Evolutionary conservation across 2,329 filamentous ascomycete species (phyloP).

Genomic region (Sclerotiophoma versabilis): DNA sequence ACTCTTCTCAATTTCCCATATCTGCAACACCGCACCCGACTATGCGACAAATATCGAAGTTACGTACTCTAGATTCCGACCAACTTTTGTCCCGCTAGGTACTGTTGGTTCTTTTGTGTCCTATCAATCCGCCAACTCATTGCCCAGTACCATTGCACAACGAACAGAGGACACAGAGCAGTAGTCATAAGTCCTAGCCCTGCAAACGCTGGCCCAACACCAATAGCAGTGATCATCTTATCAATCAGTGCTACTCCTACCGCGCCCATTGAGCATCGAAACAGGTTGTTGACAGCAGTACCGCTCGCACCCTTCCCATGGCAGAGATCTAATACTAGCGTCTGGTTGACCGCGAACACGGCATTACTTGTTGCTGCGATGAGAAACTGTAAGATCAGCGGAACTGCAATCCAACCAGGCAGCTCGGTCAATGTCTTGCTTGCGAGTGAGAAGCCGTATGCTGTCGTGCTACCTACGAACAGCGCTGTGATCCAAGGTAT

Average conservation of each 20-base stretch:
- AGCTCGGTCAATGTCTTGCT: conserved; percentile 30
- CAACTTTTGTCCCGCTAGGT: too few relatives aligned
- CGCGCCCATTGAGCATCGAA: conserved; percentile 68
- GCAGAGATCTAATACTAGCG: conserved; percentile 69
- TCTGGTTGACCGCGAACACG: conserved; percentile 63
- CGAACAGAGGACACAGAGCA: neutral
- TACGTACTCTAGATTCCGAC: too few relatives aligned
- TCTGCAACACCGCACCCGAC: too few relatives aligned
- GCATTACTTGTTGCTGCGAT: conserved; percentile 46
- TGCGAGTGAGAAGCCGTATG: conserved; percentile 30
- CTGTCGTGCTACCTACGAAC: neutral
- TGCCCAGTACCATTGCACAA: neutral
- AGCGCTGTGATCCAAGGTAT: neutral
- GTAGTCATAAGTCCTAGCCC: conserved; percentile 16
- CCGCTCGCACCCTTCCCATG: conserved; percentile 67
- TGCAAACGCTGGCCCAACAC: conserved; percentile 60
- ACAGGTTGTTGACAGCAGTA: conserved; percentile 69
- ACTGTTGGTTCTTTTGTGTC: too few relatives aligned
- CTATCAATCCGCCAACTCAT: too few relatives aligned
- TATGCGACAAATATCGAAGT: too few relatives aligned
- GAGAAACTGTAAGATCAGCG: conserved; percentile 33
- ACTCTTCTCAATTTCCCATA: too few relatives aligned
- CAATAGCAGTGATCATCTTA: conserved; percentile 64
- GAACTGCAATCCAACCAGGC: conserved; percentile 21
- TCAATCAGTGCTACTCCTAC: conserved; percentile 66